Evolutionary conservation across 495 filamentous ascomycete genomes (phyloP).

Genomic region (Xylaria telfairii): DNA sequence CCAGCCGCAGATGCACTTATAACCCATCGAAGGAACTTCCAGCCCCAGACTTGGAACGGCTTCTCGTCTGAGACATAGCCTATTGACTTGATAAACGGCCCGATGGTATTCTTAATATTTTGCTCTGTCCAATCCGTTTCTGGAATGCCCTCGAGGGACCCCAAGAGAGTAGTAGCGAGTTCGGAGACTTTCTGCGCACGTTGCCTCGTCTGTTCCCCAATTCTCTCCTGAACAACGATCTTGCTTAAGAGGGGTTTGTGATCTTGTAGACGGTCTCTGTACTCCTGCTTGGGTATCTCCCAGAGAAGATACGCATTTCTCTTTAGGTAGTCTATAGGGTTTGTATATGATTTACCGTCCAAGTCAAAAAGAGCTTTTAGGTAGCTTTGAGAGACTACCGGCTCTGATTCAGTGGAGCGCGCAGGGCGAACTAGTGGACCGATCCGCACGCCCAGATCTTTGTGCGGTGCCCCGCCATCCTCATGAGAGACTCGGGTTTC

Average conservation of each 20-base stretch:
- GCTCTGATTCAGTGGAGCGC: not conserved
- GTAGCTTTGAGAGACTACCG: conserved; percentile 37
- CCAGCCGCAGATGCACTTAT: conserved; percentile 64
- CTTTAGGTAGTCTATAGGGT: conserved; percentile 60
- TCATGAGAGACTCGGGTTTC: not conserved
- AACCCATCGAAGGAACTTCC: conserved; percentile 72
- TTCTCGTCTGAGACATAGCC: conserved; percentile 14
- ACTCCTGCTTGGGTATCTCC: conserved; percentile 37
- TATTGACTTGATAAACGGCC: conserved; percentile 23
- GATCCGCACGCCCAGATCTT: conserved; percentile 26
- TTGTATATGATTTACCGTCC: conserved; percentile 69
- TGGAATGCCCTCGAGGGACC: conserved; percentile 33
- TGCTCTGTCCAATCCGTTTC: conserved; percentile 28
- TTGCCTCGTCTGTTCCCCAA: conserved; percentile 50
- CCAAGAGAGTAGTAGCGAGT: conserved; percentile 31
- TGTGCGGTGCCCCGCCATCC: not conserved
- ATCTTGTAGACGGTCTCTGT: conserved; percentile 15
- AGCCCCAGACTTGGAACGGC: conserved; percentile 44
- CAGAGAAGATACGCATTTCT: conserved; percentile 71
- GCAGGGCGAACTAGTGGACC: conserved; percentile 27
- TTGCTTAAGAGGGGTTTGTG: not conserved
- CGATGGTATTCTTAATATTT: conserved; percentile 20
- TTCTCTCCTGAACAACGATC: conserved; percentile 25
- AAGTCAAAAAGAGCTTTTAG: conserved; percentile 60
- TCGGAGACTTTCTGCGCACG: conserved; percentile 33